phyloP scores from a whole-genome alignment of 768 basidiomycete species.

The Trametes meyenii region DNA sequence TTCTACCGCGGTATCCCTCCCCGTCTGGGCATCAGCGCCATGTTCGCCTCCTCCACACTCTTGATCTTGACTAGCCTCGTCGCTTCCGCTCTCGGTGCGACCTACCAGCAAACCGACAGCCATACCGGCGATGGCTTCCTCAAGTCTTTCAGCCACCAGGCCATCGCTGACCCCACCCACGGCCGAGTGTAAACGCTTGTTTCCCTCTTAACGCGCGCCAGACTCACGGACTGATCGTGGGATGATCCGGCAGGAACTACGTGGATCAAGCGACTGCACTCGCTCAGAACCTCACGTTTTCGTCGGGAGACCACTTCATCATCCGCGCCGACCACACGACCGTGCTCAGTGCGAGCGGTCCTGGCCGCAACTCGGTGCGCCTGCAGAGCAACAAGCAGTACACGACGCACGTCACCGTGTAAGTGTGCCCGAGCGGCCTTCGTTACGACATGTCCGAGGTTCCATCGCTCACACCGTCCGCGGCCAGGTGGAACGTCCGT shows the following conservation, averaged over 20 bases:
- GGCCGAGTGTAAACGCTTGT: conserved; percentile 61
- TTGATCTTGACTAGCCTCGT: conserved; percentile 11
- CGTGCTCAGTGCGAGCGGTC: conserved; percentile 46
- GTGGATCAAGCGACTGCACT: conserved; percentile 51
- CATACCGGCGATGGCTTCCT: conserved; percentile 52
- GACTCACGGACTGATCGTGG: not conserved
- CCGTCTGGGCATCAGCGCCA: conserved; percentile 1
- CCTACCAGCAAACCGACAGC: conserved; percentile 50
- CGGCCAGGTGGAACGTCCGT: conserved; percentile 48
- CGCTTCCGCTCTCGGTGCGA: conserved; percentile 40
- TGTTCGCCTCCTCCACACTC: conserved; percentile 4
- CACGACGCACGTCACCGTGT: conserved; percentile 57
- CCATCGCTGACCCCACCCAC: conserved; percentile 62
- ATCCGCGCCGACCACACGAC: conserved; percentile 59
- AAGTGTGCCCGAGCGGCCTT: conserved; percentile 25
- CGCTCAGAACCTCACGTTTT: conserved; percentile 57
- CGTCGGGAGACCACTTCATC: conserved; percentile 54
- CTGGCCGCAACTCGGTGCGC: conserved; percentile 63
- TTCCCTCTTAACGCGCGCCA: not conserved
- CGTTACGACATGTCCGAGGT: not conserved
- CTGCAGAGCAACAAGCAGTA: conserved; percentile 56
- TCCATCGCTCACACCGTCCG: conserved; percentile 10
- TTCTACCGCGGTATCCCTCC: not conserved
- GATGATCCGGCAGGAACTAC: conserved; percentile 40
- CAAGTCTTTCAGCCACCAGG: conserved; percentile 50